Evolutionary conservation across 768 basidiomycete genomes (phyloP).

Genomic region (Clitopilus hobsonii): DNA sequence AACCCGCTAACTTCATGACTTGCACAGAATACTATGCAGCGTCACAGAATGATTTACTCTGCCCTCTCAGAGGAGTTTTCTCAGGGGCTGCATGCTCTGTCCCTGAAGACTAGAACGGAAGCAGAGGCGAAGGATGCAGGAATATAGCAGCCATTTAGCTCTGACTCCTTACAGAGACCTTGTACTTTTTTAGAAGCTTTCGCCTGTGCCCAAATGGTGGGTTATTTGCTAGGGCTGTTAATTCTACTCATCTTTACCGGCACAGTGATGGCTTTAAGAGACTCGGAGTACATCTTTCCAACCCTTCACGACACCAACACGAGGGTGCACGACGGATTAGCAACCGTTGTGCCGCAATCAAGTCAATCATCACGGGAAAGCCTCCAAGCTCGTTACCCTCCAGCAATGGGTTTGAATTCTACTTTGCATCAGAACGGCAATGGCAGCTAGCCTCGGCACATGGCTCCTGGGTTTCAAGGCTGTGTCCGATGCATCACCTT

Average conservation of each 20-base stretch:
- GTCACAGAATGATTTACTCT: conserved; percentile 76
- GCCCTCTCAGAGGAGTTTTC: conserved; percentile 68
- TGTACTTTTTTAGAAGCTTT: conserved; percentile 1
- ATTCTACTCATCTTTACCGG: neutral
- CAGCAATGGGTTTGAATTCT: conserved; percentile 1
- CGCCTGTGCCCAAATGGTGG: neutral
- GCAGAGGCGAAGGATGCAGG: conserved; percentile 31
- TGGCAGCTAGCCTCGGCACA: conserved; percentile 1
- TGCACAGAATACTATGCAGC: conserved; percentile 65
- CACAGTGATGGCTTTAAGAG: neutral
- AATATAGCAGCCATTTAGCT: neutral
- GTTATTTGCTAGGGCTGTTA: neutral
- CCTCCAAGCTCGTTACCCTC: neutral
- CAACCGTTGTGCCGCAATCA: conserved; percentile 1
- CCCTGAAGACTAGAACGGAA: conserved; percentile 68
- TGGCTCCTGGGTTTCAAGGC: conserved; percentile 7
- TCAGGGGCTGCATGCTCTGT: conserved; percentile 72
- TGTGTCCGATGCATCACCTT: conserved; percentile 9
- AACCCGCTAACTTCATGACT: conserved; percentile 8
- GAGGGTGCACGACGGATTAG: neutral
- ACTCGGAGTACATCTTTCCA: neutral
- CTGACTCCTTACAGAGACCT: conserved; percentile 3
- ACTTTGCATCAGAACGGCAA: neutral
- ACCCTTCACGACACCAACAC: conserved; percentile 1
- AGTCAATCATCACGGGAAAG: neutral